These are phyloP conservation scores for Trichopus zeylanicus DNA, from an alignment of 116 monocot species.

Conservation along the genomic window DNA sequence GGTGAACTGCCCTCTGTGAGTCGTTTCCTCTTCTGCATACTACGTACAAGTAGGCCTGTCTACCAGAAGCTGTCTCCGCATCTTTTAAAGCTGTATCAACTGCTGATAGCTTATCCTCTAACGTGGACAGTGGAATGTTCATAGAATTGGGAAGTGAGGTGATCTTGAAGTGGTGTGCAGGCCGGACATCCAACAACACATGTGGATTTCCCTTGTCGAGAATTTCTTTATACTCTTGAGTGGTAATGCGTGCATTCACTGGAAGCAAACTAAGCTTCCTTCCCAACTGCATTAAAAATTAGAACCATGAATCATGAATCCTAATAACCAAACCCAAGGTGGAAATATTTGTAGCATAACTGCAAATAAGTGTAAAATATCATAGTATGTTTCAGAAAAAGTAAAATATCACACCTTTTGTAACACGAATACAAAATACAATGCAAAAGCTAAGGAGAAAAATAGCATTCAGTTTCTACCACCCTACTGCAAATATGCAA, in stretches of 20 bases:
- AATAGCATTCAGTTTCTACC: no score
- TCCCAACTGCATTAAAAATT: slow-evolving; percentile 25
- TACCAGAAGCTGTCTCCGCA: slow-evolving; percentile 3
- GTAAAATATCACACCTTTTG: no score
- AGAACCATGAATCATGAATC: no score
- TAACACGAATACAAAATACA: no score
- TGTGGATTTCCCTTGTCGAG: slow-evolving; percentile 53
- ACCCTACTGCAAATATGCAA: no score
- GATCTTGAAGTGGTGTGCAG: slow-evolving; percentile 78
- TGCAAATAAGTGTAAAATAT: no score
- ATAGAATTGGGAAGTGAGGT: slow-evolving; percentile 66
- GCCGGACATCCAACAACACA: slow-evolving; percentile 76
- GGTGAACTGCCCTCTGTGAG: slow-evolving; percentile 78
- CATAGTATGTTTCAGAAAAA: no score
- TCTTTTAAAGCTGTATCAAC: slow-evolving; percentile 41
- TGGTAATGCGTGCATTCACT: slow-evolving; percentile 46
- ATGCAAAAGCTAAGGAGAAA: no score
- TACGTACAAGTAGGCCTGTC: slow-evolving; percentile 44
- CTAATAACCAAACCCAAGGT: no score
- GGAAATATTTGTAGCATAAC: no score
- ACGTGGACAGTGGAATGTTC: slow-evolving; percentile 59
- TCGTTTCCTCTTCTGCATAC: slow-evolving; percentile 93
- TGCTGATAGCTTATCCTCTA: slow-evolving; percentile 41
- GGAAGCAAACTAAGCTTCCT: slow-evolving; percentile 43
- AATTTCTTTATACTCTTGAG: slow-evolving; percentile 49